Percentiles rank a stretch among this genome's conserved stretches.
Conservation (phyloP, 106 monocot species). For the Hemerocallis citrina region DNA sequence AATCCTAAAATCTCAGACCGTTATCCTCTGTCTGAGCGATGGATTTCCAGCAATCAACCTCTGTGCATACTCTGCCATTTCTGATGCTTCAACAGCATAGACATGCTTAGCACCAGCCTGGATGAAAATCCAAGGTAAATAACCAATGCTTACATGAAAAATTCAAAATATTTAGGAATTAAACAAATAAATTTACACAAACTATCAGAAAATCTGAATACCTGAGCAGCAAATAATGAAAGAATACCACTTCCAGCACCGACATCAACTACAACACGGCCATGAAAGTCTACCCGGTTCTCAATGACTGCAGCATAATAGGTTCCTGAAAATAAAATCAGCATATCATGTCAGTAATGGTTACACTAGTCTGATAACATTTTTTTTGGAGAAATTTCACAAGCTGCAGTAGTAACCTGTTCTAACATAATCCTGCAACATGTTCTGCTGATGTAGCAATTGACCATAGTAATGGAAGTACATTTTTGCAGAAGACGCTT, state of each 20-base stretch:
- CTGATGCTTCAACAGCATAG: constrained; percentile 97
- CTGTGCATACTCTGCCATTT: constrained; percentile 95
- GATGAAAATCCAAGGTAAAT: constrained; percentile 1
- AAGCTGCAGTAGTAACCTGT: constrained; percentile 64
- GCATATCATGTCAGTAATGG: background rate
- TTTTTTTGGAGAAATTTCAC: too few relatives aligned
- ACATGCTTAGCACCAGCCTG: constrained; percentile 99
- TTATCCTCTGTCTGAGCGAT: constrained; percentile 69
- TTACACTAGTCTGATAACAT: background rate
- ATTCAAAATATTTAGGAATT: too few relatives aligned
- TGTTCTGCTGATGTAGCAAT: constrained; percentile 96
- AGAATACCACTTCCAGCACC: constrained; percentile 99
- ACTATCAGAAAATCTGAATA: constrained; percentile 12
- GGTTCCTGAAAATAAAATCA: constrained; percentile 56
- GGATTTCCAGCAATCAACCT: constrained; percentile 81
- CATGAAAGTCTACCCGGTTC: constrained; percentile 72
- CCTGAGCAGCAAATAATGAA: constrained; percentile 99
- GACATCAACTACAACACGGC: constrained; percentile 97
- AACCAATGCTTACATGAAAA: too few relatives aligned
- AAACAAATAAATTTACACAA: too few relatives aligned
- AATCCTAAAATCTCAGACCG: constrained; percentile 39
- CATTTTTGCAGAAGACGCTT: constrained; percentile 94
- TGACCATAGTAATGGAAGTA: constrained; percentile 99
- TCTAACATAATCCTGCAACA: constrained; percentile 98
- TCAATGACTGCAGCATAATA: constrained; percentile 96